Conservation (phyloP, 148 eudicot species). For the Rhododendron mucronatum region DNA sequence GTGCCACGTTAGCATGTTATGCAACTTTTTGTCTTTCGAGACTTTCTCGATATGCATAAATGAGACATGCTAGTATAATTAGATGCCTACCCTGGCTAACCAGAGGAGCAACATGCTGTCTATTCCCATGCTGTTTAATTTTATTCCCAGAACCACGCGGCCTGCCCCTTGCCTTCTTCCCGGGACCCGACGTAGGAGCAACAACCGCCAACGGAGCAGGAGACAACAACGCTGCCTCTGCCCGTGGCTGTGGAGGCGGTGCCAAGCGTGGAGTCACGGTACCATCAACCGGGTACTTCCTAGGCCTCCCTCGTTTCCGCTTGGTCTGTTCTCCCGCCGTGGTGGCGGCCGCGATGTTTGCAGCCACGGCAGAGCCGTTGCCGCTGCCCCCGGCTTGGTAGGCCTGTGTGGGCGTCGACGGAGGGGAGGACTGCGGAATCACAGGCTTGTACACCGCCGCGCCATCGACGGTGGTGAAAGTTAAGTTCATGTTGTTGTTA, state of each 20-base stretch:
- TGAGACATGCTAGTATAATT: not conserved
- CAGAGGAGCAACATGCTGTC: conserved; percentile 15
- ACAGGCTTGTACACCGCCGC: conserved; percentile 26
- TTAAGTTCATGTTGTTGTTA: conserved; percentile 24
- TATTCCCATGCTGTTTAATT: conserved; percentile 11
- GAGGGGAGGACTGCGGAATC: conserved; percentile 7
- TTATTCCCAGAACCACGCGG: conserved; percentile 44
- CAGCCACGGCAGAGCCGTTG: conserved; percentile 15
- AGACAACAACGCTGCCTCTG: conserved; percentile 7
- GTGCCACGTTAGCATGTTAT: not conserved
- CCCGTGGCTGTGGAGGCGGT: not conserved
- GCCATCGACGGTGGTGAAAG: conserved; percentile 25
- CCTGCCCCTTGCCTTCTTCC: conserved; percentile 42
- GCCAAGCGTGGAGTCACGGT: conserved; percentile 17
- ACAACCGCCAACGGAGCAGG: not conserved
- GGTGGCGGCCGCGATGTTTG: not conserved
- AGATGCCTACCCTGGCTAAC: conserved; percentile 16
- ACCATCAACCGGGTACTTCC: conserved; percentile 45
- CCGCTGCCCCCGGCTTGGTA: conserved; percentile 1
- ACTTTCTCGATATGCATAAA: not conserved
- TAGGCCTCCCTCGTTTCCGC: conserved; percentile 52
- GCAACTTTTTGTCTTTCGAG: not conserved
- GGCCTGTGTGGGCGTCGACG: conserved; percentile 3
- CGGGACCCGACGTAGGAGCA: not conserved
- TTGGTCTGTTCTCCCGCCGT: conserved; percentile 17